Conservation (phyloP, 2,329 filamentous ascomycete genomes). For the Calycina herbarum region DNA sequence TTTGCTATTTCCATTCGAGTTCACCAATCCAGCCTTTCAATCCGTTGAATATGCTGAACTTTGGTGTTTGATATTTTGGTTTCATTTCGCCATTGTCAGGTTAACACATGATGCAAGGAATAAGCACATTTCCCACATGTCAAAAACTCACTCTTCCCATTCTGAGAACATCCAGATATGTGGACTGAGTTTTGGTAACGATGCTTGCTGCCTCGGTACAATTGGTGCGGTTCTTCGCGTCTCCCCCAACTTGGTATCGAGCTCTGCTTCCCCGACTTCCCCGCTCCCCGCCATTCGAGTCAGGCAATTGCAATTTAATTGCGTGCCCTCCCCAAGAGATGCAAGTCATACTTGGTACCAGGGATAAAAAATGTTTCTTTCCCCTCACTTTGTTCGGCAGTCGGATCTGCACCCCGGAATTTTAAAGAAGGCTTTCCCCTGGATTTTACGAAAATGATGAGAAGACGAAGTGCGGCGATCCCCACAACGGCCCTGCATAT, state of each 20-base stretch:
- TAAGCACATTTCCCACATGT: background rate
- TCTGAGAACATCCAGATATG: background rate
- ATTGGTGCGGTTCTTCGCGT: background rate
- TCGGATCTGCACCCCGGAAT: slow-evolving; percentile 1
- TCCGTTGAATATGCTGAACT: too few relatives aligned
- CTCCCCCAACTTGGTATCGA: background rate
- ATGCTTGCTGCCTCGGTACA: background rate
- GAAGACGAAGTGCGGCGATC: background rate
- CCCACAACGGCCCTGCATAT: background rate
- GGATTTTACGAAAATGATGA: background rate
- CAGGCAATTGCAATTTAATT: background rate
- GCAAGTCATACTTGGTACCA: background rate
- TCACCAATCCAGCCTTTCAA: too few relatives aligned
- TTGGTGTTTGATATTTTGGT: too few relatives aligned
- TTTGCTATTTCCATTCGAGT: too few relatives aligned
- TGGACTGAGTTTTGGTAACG: background rate
- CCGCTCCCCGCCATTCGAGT: background rate
- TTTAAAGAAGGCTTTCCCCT: background rate
- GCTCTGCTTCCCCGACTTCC: background rate
- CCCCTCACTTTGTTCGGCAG: background rate
- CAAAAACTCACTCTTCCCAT: background rate
- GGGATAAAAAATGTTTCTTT: background rate
- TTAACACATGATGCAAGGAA: too few relatives aligned
- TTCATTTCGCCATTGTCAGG: too few relatives aligned
- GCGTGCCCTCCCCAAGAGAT: background rate